Conservation (phyloP, 1,284 basidiomycete genomes). For the Farysia itapuensis region DNA sequence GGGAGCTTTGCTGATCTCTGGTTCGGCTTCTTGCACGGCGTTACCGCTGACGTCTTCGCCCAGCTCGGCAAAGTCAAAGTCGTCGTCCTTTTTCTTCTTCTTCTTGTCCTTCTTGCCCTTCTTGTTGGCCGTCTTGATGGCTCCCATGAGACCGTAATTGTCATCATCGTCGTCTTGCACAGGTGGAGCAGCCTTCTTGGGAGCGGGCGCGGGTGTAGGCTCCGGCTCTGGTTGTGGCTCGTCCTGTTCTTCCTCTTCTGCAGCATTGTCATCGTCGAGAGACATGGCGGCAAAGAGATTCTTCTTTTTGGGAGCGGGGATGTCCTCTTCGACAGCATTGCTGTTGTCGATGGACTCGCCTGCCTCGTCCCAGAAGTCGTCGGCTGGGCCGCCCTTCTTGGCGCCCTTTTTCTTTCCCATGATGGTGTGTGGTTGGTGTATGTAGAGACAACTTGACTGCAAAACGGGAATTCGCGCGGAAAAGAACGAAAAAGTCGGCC, state of each 20-base stretch:
- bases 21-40: constrained; percentile 14
- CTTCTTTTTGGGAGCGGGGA: constrained; percentile 16
- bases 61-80: constrained; percentile 52
- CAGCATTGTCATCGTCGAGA: constrained; percentile 23
- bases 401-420: constrained; percentile 57
- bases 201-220: constrained; percentile 12
- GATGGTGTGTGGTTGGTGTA: too few relatives aligned
- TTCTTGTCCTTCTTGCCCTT: constrained; percentile 52
- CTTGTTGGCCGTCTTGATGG: constrained; percentile 35
- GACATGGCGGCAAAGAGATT: constrained; percentile 36
- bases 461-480: too few relatives aligned
- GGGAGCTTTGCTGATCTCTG: constrained; percentile 32
- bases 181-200: not conserved
- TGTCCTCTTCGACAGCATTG: constrained; percentile 7
- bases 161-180: constrained; percentile 42
- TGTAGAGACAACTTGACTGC: too few relatives aligned
- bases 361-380: constrained; percentile 53
- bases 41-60: constrained; percentile 49
- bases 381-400: constrained; percentile 41
- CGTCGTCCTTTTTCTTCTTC: constrained; percentile 52
- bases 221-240: constrained; percentile 7
- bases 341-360: constrained; percentile 40
- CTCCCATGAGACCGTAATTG: constrained; percentile 44
- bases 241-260: constrained; percentile 6
- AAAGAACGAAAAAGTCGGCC: too few relatives aligned